Base-by-base conservation (phyloP, 768 basidiomycete species). In the Kwoniella mangroviensis region DNA sequence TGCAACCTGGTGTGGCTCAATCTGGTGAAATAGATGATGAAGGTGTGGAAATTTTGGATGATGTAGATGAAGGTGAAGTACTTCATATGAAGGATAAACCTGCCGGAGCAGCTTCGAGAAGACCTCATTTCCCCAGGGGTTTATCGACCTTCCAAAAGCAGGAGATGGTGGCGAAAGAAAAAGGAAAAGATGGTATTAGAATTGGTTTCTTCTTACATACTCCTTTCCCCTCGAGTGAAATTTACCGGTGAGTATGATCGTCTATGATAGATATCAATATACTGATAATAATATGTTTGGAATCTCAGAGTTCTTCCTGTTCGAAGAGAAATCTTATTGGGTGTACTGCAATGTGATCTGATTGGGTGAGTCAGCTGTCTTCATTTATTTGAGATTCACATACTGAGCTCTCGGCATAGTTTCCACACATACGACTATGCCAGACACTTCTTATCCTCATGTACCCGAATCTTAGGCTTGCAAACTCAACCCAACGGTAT, bases 341-440 rank as follows among this genome's bases (percentile, higher is more conserved):
- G 97, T 40, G 88, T 98, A 54, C 87, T 98, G 15, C 93, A 95
- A 83, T 98, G 93, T 78, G 96, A 99, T 81, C 87, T 99, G 71
- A 94, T 99, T 78, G 97, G 97, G 81, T 79, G 57, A 68, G 81
- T 75, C 43, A 2, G n/a, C 22, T 41, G 15, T 40, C 40, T 45
- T 7, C 19, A 51, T 21, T 13, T 3, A 68, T 56, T 56, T 17
- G 45, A 57, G 49, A 43, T 41, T 28, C 9, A 7, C 21, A 7
- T 45, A 41, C 42, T 65, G 6, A 54, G 3, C 24, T 12, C 21
- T 11, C 12, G 2, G 15, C 41, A 4, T 67, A 82, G 81, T 15
- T 99, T 98, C 89, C 97, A 99, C 86, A 99, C 97, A 10, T 99
- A 96, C 84, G 97, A 99, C 84, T 99, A 99, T 80, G 97, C 97